These are phyloP conservation scores for Toxoplasma gondii DNA, from an alignment of 169 alveolate genomes.

Conservation along the genomic window DNA sequence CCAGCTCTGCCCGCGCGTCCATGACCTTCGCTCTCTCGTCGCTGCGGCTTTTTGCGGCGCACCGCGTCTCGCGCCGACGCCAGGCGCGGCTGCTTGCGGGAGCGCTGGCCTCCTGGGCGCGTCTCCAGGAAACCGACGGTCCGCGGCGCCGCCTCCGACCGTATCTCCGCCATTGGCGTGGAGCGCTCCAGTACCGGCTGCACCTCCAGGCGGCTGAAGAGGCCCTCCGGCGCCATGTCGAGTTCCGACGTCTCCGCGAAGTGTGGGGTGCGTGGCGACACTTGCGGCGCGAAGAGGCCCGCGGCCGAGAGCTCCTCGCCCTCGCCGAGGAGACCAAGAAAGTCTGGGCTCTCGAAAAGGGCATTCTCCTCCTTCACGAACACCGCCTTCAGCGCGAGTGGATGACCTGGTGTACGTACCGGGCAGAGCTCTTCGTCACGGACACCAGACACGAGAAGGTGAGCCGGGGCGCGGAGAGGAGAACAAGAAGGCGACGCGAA, in stretches of 20 bases:
- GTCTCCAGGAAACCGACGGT: neutral
- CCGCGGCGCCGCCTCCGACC: slow-evolving; percentile 1
- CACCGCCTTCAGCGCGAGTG: slow-evolving; percentile 27
- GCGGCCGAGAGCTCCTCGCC: neutral
- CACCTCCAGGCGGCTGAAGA: slow-evolving; percentile 14
- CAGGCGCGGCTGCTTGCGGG: slow-evolving; percentile 25
- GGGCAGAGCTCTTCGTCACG: neutral
- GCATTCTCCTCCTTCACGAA: slow-evolving; percentile 20
- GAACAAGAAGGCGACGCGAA: too few species aligned
- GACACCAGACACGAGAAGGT: neutral
- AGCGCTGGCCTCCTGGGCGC: neutral
- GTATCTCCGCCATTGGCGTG: slow-evolving; percentile 13
- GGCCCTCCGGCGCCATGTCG: neutral
- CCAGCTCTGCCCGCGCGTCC: neutral
- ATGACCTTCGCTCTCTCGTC: neutral
- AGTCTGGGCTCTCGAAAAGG: neutral
- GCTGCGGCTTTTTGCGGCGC: neutral
- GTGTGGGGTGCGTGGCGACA: neutral
- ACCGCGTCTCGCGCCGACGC: slow-evolving; percentile 21
- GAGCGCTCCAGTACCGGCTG: slow-evolving; percentile 15
- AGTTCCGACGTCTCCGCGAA: neutral
- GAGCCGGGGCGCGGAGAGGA: neutral
- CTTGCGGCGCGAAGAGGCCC: neutral
- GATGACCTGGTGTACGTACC: slow-evolving; percentile 45
- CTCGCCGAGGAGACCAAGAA: neutral